phyloP scores from a whole-genome alignment of 331 rosid species.

The Quercus tomentella region DNA sequence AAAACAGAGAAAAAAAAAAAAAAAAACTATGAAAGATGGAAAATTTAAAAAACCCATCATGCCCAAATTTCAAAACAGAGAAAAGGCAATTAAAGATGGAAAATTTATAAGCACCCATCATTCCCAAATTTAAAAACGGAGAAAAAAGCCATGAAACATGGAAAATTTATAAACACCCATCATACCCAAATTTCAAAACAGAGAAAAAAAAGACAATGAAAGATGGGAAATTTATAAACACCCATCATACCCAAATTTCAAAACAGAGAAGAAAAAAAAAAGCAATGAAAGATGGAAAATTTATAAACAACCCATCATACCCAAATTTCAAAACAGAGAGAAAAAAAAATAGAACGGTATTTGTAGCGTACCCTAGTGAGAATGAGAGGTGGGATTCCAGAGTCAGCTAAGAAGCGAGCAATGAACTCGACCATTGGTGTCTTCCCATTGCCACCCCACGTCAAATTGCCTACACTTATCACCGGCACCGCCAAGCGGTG shows the following conservation, averaged over 20 bases:
- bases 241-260: too few relatives aligned
- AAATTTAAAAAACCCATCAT: too few relatives aligned
- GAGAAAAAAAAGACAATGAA: too few relatives aligned
- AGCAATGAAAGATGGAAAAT: not conserved
- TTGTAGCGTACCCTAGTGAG: constrained; percentile 65
- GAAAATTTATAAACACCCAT: not conserved
- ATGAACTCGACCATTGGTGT: constrained; percentile 96
- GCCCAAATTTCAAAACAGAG: not conserved
- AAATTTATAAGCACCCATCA: too few relatives aligned
- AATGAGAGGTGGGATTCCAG: constrained; percentile 69
- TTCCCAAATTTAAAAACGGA: too few relatives aligned
- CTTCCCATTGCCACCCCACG: constrained; percentile 98
- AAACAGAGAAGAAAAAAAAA: not conserved
- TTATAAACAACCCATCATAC: not conserved
- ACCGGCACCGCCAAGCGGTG: constrained; percentile 75
- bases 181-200: not conserved
- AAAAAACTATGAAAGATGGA: too few relatives aligned
- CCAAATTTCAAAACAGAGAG: not conserved
- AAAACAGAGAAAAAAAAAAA: not conserved
- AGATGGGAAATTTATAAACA: too few relatives aligned
- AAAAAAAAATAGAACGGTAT: not conserved
- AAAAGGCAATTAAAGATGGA: too few relatives aligned
- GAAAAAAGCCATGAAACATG: not conserved
- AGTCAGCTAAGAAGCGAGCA: constrained; percentile 52
- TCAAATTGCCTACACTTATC: constrained; percentile 87